Base-by-base conservation (phyloP, 2,329 filamentous ascomycete genomes). In the Pyrenophora tritici-repentis region DNA sequence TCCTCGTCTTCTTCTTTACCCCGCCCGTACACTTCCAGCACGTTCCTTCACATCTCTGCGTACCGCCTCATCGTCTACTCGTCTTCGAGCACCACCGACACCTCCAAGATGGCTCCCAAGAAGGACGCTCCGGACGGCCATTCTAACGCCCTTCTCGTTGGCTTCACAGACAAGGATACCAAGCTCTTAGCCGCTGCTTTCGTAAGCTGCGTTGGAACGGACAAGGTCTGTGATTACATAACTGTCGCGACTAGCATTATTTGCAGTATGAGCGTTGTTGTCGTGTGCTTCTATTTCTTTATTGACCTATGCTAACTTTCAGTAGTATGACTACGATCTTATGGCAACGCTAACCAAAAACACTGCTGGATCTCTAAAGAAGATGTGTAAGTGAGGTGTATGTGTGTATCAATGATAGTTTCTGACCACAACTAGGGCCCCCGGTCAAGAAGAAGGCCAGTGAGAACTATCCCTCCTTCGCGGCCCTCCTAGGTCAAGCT, bases 181-280 rank as follows among this genome's bases (percentile, higher is more conserved):
- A 63, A 63, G 46, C 42, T 72, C 1, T 42, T 73, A 2, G 70
- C 69, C 4, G 70, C 69, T 3, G 70, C 69, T 2, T 70, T 66
- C 51, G 9, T 73, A 8, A 58, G 63, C 29, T 56, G 54, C 8
- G 61, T 52, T 17, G 66, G 53, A 4, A 50, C 52, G 1, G 70
- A 67, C 61, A 72, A 71, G 61, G 68, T 68, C 32, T 42, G 52
- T 47, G 6, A 12, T 32, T 10, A 26, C 20, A 14, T 1, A 24
- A 16, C 24, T 31, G 38, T 18, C 26, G 13, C 14, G 10, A 12
- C 10, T 13, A 29, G 10, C 26, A 12, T 10, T 4, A 10, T 13
- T 7, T 13, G 26, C 26, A 10, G 26, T 12, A 29, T 29, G 10
- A 29, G 9, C 26, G 26, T 29, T 29, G 9, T 29, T 12, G 26